These are phyloP conservation scores for Didymella glomerata DNA, from an alignment of 2,329 filamentous ascomycete genomes.

Conservation along the genomic window DNA sequence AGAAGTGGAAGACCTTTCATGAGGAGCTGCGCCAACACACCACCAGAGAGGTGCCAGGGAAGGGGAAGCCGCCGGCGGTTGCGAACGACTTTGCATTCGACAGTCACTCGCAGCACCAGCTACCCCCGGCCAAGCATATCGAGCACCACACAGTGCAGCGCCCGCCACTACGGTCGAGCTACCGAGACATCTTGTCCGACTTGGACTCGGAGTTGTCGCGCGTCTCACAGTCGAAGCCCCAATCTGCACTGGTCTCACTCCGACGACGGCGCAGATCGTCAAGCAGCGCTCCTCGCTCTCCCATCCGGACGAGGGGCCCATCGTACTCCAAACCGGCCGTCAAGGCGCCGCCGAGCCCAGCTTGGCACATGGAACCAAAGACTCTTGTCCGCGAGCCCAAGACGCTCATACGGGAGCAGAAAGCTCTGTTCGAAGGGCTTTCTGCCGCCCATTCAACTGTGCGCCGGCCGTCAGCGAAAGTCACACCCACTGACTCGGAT, in stretches of 20 bases:
- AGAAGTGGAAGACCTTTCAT: slow-evolving; percentile 76
- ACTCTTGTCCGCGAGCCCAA: slow-evolving; percentile 18
- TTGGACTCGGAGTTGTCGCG: slow-evolving; percentile 43
- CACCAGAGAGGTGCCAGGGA: neutral
- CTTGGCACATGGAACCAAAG: slow-evolving; percentile 25
- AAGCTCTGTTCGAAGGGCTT: slow-evolving; percentile 30
- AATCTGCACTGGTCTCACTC: slow-evolving; percentile 24
- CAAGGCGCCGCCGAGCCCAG: slow-evolving; percentile 3
- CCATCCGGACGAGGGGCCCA: slow-evolving; percentile 31
- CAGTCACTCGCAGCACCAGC: slow-evolving; percentile 43
- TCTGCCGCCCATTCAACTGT: slow-evolving; percentile 21
- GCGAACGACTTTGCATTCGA: slow-evolving; percentile 43
- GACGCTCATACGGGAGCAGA: slow-evolving; percentile 20
- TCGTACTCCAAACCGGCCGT: slow-evolving; percentile 17
- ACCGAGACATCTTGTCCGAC: slow-evolving; percentile 39
- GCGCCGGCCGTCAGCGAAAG: slow-evolving; percentile 8
- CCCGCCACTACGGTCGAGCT: slow-evolving; percentile 28
- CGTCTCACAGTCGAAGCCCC: slow-evolving; percentile 28
- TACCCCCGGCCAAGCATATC: slow-evolving; percentile 27
- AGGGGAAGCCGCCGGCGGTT: slow-evolving; percentile 10
- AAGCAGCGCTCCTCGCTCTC: slow-evolving; percentile 26
- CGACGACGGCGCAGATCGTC: slow-evolving; percentile 36
- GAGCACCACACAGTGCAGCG: slow-evolving; percentile 17
- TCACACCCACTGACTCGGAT: slow-evolving; percentile 41
- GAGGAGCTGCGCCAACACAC: slow-evolving; percentile 48